A percentile compares a stretch with the other conserved stretches of the same genome.
phyloP scores from a whole-genome alignment of 2,329 filamentous ascomycete species.

The Colletotrichum spaethianum region DNA sequence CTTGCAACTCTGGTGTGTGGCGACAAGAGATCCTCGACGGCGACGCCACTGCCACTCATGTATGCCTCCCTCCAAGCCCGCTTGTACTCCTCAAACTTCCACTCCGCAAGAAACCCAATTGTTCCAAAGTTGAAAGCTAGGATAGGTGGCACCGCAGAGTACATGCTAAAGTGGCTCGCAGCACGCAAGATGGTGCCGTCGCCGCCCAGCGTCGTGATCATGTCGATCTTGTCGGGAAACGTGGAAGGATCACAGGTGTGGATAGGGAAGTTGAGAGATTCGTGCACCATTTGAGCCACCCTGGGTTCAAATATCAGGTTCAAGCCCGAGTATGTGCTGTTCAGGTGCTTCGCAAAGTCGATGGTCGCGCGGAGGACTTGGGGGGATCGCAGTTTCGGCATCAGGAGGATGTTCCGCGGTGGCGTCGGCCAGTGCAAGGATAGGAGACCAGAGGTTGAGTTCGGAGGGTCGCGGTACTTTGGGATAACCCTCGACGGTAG shows the following conservation, averaged over 20 bases:
- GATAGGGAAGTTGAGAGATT: constrained; percentile 79
- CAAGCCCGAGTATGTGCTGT: constrained; percentile 83
- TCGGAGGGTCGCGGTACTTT: constrained; percentile 72
- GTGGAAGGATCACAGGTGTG: constrained; percentile 68
- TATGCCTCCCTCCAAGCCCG: constrained; percentile 93
- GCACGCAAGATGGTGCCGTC: constrained; percentile 93
- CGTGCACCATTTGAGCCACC: constrained; percentile 80
- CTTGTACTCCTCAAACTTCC: constrained; percentile 95
- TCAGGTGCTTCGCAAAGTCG: constrained; percentile 78
- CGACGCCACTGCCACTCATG: constrained; percentile 77
- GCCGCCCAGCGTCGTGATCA: constrained; percentile 91
- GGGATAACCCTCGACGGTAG: constrained; percentile 73
- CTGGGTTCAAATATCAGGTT: constrained; percentile 87
- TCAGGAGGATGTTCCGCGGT: constrained; percentile 70
- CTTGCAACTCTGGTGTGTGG: constrained; percentile 56
- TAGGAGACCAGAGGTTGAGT: constrained; percentile 63
- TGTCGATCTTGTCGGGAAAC: constrained; percentile 86
- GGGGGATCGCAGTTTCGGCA: constrained; percentile 71
- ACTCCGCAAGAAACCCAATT: constrained; percentile 93
- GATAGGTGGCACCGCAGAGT: constrained; percentile 87
- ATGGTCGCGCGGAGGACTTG: constrained; percentile 67
- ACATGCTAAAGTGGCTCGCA: constrained; percentile 81
- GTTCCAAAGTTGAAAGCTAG: constrained; percentile 98
- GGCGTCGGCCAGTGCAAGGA: constrained; percentile 69
- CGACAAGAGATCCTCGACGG: constrained; percentile 59